Evolutionary conservation across 2,329 filamentous ascomycete species (phyloP), one percentile per base, ranked within the genome.

Genomic region (Bipolaris gigantea): DNA sequence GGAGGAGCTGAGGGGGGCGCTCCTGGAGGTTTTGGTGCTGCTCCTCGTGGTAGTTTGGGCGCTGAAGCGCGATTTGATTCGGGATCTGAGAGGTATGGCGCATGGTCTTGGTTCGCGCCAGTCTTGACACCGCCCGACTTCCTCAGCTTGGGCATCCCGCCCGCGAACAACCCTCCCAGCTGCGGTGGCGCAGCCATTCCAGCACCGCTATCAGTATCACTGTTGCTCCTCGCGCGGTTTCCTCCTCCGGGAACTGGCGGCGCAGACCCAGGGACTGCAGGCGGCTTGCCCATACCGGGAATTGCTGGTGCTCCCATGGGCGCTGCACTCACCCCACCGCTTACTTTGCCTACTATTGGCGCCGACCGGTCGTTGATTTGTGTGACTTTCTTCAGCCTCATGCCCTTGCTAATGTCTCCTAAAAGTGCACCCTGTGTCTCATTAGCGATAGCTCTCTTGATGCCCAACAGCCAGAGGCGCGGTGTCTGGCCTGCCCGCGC

Each of bases 281-380:
- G 71, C 34, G 68, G 55, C 53, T 62, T 64, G 25, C 68, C 71
- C 64, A 87, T 75, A 41, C 83, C 84, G 19, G 90, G 90, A n/a
- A 96, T 81, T 19, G 92, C 89, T 35, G 92, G 92, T 44, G 92
- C 92, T 59, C 85, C 88, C 52, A 89, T 77, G 11, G 87, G 82
- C 49, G 84, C 80, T 55, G 83, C 85, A 30, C 81, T 82, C 11
- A 83, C 82, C 30, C 80, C 79, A 46, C 82, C 79, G 48, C 81
- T 80, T 46, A 80, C 67, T 50, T 83, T 85, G 56, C 76, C 83
- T 52, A 97, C 74, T 46, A 83, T 66, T 0, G 93, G 93, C 7
- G 90, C 90, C 19, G 92, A 97, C 74, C 93, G 87, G 75, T 97
- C 93, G 76, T 97, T 97, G 63, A 92, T 90, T 51, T 91, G 87